Evolutionary conservation across 148 eudicot genomes (phyloP).

Genomic region (Pouteria glomerata): DNA sequence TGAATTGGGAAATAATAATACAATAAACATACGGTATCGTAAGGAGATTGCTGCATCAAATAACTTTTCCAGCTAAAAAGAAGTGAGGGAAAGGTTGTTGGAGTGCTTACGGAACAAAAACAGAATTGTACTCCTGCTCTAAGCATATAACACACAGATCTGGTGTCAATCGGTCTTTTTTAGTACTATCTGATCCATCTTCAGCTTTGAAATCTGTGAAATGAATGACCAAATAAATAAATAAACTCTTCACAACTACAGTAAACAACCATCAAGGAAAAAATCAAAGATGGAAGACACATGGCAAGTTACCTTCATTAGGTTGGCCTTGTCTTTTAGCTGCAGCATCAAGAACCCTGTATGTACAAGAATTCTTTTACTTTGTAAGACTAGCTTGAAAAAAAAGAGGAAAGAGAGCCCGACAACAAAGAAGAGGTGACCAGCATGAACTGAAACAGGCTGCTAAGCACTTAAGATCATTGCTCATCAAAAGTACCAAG

Average conservation of each 20-base stretch:
- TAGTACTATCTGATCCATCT: constrained; percentile 51
- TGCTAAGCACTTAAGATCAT: too few species aligned
- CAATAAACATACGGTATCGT: neutral
- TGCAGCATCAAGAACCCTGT: constrained; percentile 92
- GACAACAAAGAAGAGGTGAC: neutral
- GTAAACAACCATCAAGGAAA: neutral
- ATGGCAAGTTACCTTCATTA: constrained; percentile 42
- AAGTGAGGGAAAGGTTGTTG: neutral
- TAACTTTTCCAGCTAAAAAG: neutral
- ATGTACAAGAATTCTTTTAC: constrained; percentile 1
- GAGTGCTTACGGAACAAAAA: constrained; percentile 87
- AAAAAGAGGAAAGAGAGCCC: neutral
- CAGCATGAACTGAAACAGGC: neutral
- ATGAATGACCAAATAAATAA: constrained; percentile 6
- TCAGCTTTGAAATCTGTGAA: constrained; percentile 51
- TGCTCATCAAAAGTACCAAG: too few species aligned
- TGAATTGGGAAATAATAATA: neutral
- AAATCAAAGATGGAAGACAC: neutral
- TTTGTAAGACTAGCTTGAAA: neutral
- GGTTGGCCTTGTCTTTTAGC: constrained; percentile 62
- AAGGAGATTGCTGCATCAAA: neutral
- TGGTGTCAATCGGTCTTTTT: constrained; percentile 65
- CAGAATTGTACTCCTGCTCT: constrained; percentile 92
- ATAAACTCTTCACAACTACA: neutral
- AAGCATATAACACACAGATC: constrained; percentile 97